Evolutionary conservation across 768 basidiomycete genomes (phyloP), one percentile per base, ranked within the genome.

Genomic region (Tricholoma bakamatsutake): DNA sequence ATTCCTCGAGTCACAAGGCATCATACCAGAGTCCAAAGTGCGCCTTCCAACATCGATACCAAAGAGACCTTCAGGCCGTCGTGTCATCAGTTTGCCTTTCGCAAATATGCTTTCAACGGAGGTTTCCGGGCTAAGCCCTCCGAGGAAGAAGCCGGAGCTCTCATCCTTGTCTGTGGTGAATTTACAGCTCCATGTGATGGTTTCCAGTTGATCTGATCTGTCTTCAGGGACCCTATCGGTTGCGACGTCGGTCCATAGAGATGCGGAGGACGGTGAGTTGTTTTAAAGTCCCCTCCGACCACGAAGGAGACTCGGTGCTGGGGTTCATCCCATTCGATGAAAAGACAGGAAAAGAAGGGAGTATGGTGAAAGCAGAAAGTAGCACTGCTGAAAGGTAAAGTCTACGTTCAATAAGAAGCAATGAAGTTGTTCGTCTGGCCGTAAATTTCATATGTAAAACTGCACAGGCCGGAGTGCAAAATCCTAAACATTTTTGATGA

Each of bases 1-100:
- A 39, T 83, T 80, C 55, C 64, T 83, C 48, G 70, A 74, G 57
- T 63, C 74, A 28, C 81, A 82, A 65, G 79, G 81, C 2, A 83
- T 84, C 43, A 71, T 77, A 58, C 59, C 72, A 0, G 64, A 63
- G 27, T 57, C 57, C 1, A 70, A 74, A 46, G 61, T 61, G 24
- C 57, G 54, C n/a, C 59, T 55, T 6, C 59, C 61, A 21, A 33
- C 66, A 1, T 47, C 63, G 17, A 57, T 62, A 33, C 58, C 59
- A 11, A 64, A 52, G 34, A 66, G 64, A 43, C 54, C 62, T 21
- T 54, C 62, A 27, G 66, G 69, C 34, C 73, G 75, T 30, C 73
- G 76, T 28, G 68, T 77, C 9, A 70, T 71, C 21, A 79, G 78
- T 55, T 69, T 76, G 46, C 76, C 78, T 8, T 61, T 67, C 28